Evolutionary conservation across 2,329 filamentous ascomycete species (phyloP), one percentile per base, ranked within the genome.

Genomic region (Metarhizium album): DNA sequence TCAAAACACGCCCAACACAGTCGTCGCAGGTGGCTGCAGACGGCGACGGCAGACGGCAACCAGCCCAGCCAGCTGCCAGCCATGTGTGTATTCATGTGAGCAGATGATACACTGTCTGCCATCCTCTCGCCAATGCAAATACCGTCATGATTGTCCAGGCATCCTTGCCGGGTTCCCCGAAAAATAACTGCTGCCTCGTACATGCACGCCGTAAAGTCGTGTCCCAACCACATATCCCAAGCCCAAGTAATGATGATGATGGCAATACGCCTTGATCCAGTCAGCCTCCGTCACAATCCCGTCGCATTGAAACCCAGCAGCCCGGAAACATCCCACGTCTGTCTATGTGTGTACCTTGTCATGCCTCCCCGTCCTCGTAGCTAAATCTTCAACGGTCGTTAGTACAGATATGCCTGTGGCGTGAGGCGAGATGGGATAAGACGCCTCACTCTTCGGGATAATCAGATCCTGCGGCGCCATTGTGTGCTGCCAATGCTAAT

Each of bases 401-500:
- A 53, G 51, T 47, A 3, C 14, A 37, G 23, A 7, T 16, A 29
- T 29, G n/a, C 27, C 27, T 29, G 3, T 9, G 27, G 27, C 11
- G 11, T 35, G 29, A 8, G 9, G 42, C 14, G 20, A 33, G 8
- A 38, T 5, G 13, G 18, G 42, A 13, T 18, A 4, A 24, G 58
- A 57, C 73, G 65, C 5, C 37, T 40, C 62, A 76, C 73, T 74
- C 70, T 29, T 68, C 55, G 33, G 62, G 58, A 55, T 72, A 76
- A 27, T 73, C 69, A 3, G 67, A 59, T 3, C 62, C 53, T 2
- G 63, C 61, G 2, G 64, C 55, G 29, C 65, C 65, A 57, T 67
- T 72, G 52, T 75, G 71, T 3, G 67, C 70, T 18, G 73, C 70
- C 42, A 78, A 59, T 7, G 71, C 73, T 53, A 78, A 54, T 13